phyloP scores from a whole-genome alignment of 768 basidiomycete genomes.

The Lactarius tabidus region DNA sequence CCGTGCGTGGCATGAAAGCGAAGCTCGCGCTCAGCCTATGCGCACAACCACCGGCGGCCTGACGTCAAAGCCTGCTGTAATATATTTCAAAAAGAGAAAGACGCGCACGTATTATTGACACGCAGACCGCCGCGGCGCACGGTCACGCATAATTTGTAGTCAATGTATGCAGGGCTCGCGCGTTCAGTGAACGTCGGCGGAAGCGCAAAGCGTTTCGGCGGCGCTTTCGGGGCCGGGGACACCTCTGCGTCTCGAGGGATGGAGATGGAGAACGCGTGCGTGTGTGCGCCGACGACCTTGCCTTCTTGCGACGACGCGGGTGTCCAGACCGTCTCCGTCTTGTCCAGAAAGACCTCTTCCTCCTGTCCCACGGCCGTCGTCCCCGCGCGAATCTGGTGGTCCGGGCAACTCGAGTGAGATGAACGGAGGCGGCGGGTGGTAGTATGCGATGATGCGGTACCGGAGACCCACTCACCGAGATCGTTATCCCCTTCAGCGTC shows the following conservation, averaged over 20 bases:
- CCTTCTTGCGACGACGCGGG: constrained; percentile 10
- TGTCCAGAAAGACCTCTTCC: constrained; percentile 17
- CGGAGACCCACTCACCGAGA: constrained; percentile 14
- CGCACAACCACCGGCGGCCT: neutral
- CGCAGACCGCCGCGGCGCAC: constrained; percentile 46
- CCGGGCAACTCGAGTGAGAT: neutral
- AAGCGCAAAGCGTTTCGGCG: neutral
- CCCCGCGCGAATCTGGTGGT: constrained; percentile 14
- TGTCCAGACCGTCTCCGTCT: constrained; percentile 11
- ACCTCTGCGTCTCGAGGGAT: constrained; percentile 8
- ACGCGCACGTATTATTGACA: constrained; percentile 49
- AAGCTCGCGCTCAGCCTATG: constrained; percentile 35
- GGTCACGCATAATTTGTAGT: constrained; percentile 50
- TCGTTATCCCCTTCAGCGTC: constrained; percentile 16
- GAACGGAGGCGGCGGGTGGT: neutral
- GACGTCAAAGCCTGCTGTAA: neutral
- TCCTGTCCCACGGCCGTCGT: constrained; percentile 17
- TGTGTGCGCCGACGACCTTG: constrained; percentile 11
- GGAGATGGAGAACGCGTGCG: constrained; percentile 16
- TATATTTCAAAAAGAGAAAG: neutral
- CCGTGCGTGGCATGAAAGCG: constrained; percentile 34
- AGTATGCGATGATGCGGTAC: no score
- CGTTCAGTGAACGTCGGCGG: constrained; percentile 33
- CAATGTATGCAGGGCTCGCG: constrained; percentile 51
- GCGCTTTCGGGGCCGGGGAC: neutral